Conservation (phyloP, 768 basidiomycete genomes). For the Auricularia heimuer region DNA sequence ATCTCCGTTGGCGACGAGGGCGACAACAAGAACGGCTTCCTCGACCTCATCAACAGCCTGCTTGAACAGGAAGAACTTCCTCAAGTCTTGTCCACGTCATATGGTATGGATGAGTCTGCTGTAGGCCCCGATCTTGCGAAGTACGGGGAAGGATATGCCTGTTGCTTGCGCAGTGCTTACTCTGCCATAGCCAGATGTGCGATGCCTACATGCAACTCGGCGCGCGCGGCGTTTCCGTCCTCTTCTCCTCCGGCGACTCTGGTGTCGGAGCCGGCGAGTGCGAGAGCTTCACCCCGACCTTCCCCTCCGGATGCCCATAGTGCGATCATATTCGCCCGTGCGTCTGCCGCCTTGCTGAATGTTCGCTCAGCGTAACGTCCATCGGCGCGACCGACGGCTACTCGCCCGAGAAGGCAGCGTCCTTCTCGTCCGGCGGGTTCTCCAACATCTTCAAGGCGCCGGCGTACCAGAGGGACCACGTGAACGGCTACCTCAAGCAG, state of each 20-base stretch:
- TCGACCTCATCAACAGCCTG: conserved; percentile 22
- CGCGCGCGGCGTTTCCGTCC: conserved; percentile 25
- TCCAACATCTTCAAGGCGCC: conserved; percentile 24
- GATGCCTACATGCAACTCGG: conserved; percentile 28
- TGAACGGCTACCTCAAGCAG: conserved; percentile 19
- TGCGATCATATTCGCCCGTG: conserved; percentile 9
- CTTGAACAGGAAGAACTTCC: conserved; percentile 36
- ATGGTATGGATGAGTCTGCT: conserved; percentile 22
- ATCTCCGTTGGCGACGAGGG: conserved; percentile 36
- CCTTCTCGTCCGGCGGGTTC: conserved; percentile 28
- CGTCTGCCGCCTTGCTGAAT: not conserved
- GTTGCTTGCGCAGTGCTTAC: no score
- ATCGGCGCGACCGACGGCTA: conserved; percentile 25
- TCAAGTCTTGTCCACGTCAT: conserved; percentile 25
- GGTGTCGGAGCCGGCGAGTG: conserved; percentile 22
- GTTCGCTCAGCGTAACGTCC: conserved; percentile 20
- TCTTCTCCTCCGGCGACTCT: conserved; percentile 32
- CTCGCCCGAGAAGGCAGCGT: conserved; percentile 21
- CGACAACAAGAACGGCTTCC: conserved; percentile 38
- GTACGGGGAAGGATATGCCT: conserved; percentile 10
- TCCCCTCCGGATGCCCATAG: conserved; percentile 29
- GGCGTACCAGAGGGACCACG: conserved; percentile 22
- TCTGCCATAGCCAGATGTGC: conserved; percentile 17
- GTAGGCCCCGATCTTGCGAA: conserved; percentile 15
- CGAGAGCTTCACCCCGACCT: conserved; percentile 24